A percentile compares a stretch with the other conserved stretches of the same genome.
Evolutionary conservation across 805 yeast species (phyloP).

Genomic region (Kazachstania taianensis): DNA sequence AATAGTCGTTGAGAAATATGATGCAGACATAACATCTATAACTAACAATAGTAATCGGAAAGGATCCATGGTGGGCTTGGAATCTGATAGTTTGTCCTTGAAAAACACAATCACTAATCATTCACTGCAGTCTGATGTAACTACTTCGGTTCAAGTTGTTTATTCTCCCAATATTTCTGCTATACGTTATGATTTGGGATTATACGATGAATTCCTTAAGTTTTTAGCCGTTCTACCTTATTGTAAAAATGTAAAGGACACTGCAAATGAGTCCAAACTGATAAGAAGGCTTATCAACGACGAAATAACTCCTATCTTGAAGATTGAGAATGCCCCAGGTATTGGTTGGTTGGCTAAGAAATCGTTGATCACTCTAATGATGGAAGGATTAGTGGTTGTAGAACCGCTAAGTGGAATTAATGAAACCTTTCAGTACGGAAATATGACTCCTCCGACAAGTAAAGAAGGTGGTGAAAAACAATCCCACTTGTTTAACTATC

Average conservation of each 20-base stretch:
- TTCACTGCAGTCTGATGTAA: slow-evolving; percentile 5
- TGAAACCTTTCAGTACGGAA: slow-evolving; percentile 48
- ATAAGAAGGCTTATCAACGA: slow-evolving; percentile 58
- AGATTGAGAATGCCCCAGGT: slow-evolving; percentile 54
- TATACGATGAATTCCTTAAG: slow-evolving; percentile 31
- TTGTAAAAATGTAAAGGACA: slow-evolving; percentile 31
- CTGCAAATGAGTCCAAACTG: slow-evolving; percentile 39
- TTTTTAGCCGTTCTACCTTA: slow-evolving; percentile 30
- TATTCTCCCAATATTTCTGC: slow-evolving; percentile 35
- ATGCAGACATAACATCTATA: slow-evolving; percentile 12
- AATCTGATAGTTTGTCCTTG: slow-evolving; percentile 15
- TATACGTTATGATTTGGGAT: slow-evolving; percentile 34
- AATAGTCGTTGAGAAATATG: slow-evolving; percentile 45
- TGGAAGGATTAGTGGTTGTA: slow-evolving; percentile 71
- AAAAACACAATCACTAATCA: slow-evolving; percentile 10
- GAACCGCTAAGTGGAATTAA: slow-evolving; percentile 84
- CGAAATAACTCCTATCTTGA: slow-evolving; percentile 69
- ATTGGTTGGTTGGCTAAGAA: slow-evolving; percentile 53
- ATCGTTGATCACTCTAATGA: slow-evolving; percentile 51
- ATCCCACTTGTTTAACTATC: slow-evolving; percentile 34
- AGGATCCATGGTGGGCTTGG: slow-evolving; percentile 7
- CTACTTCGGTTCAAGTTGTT: slow-evolving; percentile 11
- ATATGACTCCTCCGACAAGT: slow-evolving; percentile 9
- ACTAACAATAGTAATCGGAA: slow-evolving; percentile 7
- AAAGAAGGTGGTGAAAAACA: slow-evolving; percentile 13